A percentile compares a stretch with the other conserved stretches of the same genome.
Evolutionary conservation across 345 rosid genomes (phyloP).

Genomic region (Heritiera fomes): DNA sequence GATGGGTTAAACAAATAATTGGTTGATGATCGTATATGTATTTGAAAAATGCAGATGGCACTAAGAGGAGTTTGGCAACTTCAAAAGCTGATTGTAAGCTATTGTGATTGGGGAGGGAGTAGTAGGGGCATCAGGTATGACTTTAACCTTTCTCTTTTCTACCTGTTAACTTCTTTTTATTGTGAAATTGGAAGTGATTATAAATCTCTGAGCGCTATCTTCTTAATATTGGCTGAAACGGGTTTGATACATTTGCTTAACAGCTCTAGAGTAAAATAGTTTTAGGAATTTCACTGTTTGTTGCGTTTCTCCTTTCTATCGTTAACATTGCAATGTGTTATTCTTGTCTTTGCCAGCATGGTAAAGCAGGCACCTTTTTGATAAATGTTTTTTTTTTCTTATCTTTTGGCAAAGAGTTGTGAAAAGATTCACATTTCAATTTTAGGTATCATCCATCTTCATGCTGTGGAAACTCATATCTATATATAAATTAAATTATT

Average conservation of each 20-base stretch:
- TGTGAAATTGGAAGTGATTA: no score
- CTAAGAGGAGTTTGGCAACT: slow-evolving; percentile 90
- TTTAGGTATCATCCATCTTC: not conserved
- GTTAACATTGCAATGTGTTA: not conserved
- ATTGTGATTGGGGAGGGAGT: slow-evolving; percentile 92
- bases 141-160: not conserved
- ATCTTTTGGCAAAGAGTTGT: not conserved
- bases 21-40: not conserved
- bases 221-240: not conserved
- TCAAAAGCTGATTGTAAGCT: slow-evolving; percentile 74
- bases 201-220: not conserved
- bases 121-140: slow-evolving; percentile 80
- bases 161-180: not conserved
- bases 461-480: not conserved
- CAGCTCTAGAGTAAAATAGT: not conserved
- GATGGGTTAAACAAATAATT: not conserved
- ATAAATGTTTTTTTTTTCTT: not conserved
- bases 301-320: not conserved
- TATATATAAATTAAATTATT: no score
- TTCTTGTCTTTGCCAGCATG: not conserved
- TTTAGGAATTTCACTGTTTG: not conserved
- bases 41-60: slow-evolving; percentile 53
- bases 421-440: not conserved
- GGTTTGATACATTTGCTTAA: not conserved
- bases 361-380: not conserved